A percentile compares a stretch with the other conserved stretches of the same genome.
phyloP scores from a whole-genome alignment of 257 asterid species.

The Nicotiana attenuata region DNA sequence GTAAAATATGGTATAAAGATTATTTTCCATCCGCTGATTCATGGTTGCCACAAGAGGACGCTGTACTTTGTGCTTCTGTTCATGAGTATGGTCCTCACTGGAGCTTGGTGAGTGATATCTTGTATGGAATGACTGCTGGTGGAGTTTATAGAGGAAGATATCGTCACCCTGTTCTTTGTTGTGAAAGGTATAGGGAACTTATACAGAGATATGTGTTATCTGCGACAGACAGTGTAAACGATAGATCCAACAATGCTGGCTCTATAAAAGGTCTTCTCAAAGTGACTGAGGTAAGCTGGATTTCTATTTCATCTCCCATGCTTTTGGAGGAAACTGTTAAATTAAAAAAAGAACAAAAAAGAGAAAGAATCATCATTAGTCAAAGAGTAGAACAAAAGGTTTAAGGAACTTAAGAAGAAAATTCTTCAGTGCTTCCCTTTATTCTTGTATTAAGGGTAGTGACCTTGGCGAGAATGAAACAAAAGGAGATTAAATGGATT shows the following conservation, averaged over 20 bases:
- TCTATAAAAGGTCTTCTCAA: constrained; percentile 76
- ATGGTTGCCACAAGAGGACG: constrained; percentile 91
- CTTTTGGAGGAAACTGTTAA: neutral
- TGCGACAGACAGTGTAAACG: constrained; percentile 50
- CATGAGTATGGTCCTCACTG: constrained; percentile 92
- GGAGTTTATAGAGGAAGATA: constrained; percentile 79
- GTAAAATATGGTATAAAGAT: constrained; percentile 56
- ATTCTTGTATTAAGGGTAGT: neutral
- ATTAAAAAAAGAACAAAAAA: neutral
- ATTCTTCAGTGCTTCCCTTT: neutral
- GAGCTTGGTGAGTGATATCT: constrained; percentile 75
- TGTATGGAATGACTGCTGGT: constrained; percentile 68
- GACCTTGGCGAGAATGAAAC: neutral
- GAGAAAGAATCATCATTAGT: neutral
- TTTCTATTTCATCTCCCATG: neutral
- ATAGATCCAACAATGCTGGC: constrained; percentile 49
- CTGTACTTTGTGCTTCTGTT: constrained; percentile 67
- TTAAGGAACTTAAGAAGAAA: neutral
- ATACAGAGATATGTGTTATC: constrained; percentile 75
- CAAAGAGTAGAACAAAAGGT: neutral
- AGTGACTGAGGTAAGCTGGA: constrained; percentile 77
- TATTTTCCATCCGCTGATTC: constrained; percentile 61
- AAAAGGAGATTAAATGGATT: neutral
- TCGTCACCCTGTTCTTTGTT: constrained; percentile 86
- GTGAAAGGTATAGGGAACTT: constrained; percentile 93